Base-by-base conservation (phyloP, 2,329 filamentous ascomycete genomes). In the Apiospora arundinis region DNA sequence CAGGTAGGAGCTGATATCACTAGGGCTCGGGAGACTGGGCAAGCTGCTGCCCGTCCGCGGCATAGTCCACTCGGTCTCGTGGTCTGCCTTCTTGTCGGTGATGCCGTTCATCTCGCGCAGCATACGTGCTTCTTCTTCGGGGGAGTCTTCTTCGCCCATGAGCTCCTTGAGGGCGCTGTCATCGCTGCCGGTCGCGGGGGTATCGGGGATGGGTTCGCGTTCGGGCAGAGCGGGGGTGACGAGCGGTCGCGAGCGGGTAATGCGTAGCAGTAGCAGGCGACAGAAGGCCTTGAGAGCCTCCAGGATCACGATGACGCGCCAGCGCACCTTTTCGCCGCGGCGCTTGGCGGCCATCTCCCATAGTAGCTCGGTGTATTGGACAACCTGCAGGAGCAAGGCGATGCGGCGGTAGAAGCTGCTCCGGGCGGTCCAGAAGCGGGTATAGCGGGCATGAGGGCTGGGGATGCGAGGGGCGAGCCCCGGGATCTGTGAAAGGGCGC, bases 331-430 rank as follows among this genome's bases (percentile, higher is more conserved):
- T 63, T 92, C 95, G 23, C 94, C 93, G 73, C 91, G 91, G 67
- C 95, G 89, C 82, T 97, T 97, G 40, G 95, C 95, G 40, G 93
- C 90, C 96, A 99, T 99, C 81, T 99, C 96, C 89, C 95, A 96
- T n/a, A 99, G 84, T 42, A 99, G 86, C 83, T 99, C 94, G 0
- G 95, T 97, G 80, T 98, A 98, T 76, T 96, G 93, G 37, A 98
- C 93, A 83, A 97, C 92, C 80, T 97, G 94, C 67, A 99, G 85
- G 5, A 95, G 85, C 74, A 95, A 88, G 52, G 95, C 95, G 70
- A 97, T 90, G 72, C 93, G 90, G 72, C 92, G 90, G 82, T 99
- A 99, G 12, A 94, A 86, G 5, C 88, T 85, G 77, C 87, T 90
- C 76, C 87, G 88, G 70, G 86, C 82, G 8, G 88, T 85, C 91